Base-by-base conservation (phyloP, 768 basidiomycete species). In the Serpula lacrymans region DNA sequence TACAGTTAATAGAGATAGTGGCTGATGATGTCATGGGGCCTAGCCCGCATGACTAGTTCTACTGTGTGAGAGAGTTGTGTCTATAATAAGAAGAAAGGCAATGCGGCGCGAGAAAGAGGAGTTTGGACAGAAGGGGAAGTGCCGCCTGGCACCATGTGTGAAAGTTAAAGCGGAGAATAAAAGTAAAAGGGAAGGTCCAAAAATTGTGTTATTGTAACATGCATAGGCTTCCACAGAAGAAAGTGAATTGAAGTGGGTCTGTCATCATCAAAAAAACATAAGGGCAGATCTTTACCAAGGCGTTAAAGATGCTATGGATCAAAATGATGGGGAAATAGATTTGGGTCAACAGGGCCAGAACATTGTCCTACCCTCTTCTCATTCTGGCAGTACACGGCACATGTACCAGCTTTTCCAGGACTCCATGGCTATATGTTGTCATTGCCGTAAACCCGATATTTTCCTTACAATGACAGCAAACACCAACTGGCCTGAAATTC, bases 391-490 rank as follows among this genome's bases (percentile, higher is more conserved):
- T 4, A 50, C 71, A n/a, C 44, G 61, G 0, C 45, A 72, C 24
- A 75, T 78, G 72, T 48, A 58, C 0, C 66, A 72, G 36, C 49
- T 54, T 0, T 69, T 62, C 25, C 71, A 77, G 21, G 74, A 78
- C 43, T 51, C 71, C 0, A 57, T 78, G 57, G 72, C 77, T 0
- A 57, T 80, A 18, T 64, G 59, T 8, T 48, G 65, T 0, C 50
- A 59, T 25, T 70, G 51, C 31, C 45, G 48, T 1, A 67, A 64
- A 6, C 52, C 65, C 8, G 71, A 77, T 34, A 45, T 78, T 1
- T 78, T 78, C 32, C 39, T 79, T 0, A 80, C 75, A 0, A 66
- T 78, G 58, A 80, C 76, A 8, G 58, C 64, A 6, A 80, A 79
- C 59, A 71, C 73, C 1, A 34, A 55, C 1, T 80, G 78, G 78